Base-by-base conservation (phyloP, 83 land plant genomes). In the Larix sibirica region DNA sequence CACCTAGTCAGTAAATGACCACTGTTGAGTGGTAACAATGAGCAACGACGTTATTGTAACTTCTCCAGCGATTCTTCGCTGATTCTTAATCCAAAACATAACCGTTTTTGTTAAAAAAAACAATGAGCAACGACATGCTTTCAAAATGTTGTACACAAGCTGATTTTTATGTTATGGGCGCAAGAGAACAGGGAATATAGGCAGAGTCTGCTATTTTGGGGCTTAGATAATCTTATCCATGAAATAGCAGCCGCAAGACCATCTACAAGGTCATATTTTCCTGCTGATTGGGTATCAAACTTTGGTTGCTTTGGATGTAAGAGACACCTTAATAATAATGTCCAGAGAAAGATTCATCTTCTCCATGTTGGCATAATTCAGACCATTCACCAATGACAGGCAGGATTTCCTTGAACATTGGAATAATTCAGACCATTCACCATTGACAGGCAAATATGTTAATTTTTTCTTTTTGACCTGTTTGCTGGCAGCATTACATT, bases 101-200 rank as follows among this genome's bases (percentile, higher is more conserved):
- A 28, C 28, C 28, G 28, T 28, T 28, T 28, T 28, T 28, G 28
- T 28, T 28, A 28, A 28, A 28, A 28, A 28, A 28, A 28, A 28
- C 77, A 73, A 17, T 73, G 26, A n/a, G n/a, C 26, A 73, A 54
- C 58, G 14, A 54, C 3, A 54, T 54, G 58, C 58, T 65, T 24
- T 90, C 86, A 92, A 82, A 93, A 93, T 69, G 93, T 93, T 85
- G 85, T 91, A 84, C 93, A 93, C 65, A 91, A 90, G 83, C 75
- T 28, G 80, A 50, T 87, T 79, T 85, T 91, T 83, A 89, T 47
- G 74, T 87, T 92, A 86, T 1, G 92, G 87, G 70, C 85, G 69
- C 66, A 12, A 12, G 14, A 7, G 3, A 54, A 14, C 14, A 31
- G 90, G 85, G 20, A 47, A 60, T 6, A n/a, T n/a, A n/a, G n/a